Base-by-base conservation (phyloP, 768 basidiomycete species). In the Termitomyces sp. region DNA sequence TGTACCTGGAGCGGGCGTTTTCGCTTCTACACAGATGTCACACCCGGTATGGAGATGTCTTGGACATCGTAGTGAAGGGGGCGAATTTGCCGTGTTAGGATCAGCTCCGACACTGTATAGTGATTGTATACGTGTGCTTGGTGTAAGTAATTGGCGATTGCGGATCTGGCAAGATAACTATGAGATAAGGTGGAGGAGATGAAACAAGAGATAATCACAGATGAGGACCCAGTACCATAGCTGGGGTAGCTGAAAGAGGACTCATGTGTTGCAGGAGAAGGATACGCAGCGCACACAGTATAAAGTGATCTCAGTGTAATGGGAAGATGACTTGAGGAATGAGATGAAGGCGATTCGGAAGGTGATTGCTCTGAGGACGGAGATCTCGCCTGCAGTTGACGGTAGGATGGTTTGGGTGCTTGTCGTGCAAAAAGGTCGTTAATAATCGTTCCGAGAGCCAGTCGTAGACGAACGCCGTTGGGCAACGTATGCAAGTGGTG, bases 361-460 rank as follows among this genome's bases (percentile, higher is more conserved):
- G 71, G 57, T 38, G 69, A 69, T n/a, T 63, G 67, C 17, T 72
- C 63, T 3, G 60, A 60, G 67, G 57, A 60, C 66, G 56, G 69
- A 45, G 55, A 62, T 67, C 63, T 72, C 66, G 57, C 60, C 65
- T 57, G 72, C 54, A 57, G 64, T 60, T 68, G 72, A 54, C 82
- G 74, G 59, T 79, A 77, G 1, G 79, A 78, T n/a, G 77, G 77
- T 5, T 75, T 75, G n/a, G 86, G 86, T 0, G 84, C 79, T 67
- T 88, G 86, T 29, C 91, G 83, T 31, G 89, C 86, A 68, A 93
- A 93, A 7, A 94, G 74, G 66, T 93, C 91, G 64, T 93, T 93
- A 72, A 93, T 81, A 58, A 94, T 84, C 0, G 89, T 88, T 2
- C 85, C 85, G 40, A 94, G 76, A 1, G 88, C 87, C 5, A 94